phyloP scores from a whole-genome alignment of 352 stramenopile species.

The Globisporangium mamillatum region DNA sequence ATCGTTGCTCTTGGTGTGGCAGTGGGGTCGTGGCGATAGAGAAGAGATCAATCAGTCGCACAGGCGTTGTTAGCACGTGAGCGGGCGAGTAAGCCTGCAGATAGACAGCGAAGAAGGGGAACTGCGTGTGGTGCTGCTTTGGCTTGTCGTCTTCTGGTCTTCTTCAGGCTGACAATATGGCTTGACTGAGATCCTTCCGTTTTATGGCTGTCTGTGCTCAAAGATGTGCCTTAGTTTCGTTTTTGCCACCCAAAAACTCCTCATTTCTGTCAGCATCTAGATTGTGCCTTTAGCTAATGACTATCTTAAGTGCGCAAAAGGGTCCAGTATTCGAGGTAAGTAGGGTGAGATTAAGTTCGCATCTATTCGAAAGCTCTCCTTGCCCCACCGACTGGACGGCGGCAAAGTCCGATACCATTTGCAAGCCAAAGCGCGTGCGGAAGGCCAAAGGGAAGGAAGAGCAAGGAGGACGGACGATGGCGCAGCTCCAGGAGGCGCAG shows the following conservation, averaged over 20 bases:
- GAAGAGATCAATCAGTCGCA: neutral
- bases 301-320: constrained; percentile 1
- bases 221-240: neutral
- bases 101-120: neutral
- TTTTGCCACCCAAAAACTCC: too few species aligned
- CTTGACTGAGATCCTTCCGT: constrained; percentile 7
- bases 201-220: neutral
- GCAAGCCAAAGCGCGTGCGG: neutral
- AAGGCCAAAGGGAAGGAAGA: neutral
- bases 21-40: neutral
- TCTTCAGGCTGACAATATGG: neutral
- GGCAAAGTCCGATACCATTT: constrained; percentile 12
- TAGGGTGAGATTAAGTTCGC: neutral
- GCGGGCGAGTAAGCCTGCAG: neutral
- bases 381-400: constrained; percentile 15
- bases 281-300: neutral
- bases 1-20: constrained; percentile 21
- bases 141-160: neutral
- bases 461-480: constrained; percentile 19
- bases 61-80: neutral
- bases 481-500: constrained; percentile 60
- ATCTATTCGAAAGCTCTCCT: neutral
- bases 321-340: neutral
- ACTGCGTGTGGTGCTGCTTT: neutral
- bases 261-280: too few species aligned